Base-by-base conservation (phyloP, 176 grass and related monocot species). In the Poa annua region DNA sequence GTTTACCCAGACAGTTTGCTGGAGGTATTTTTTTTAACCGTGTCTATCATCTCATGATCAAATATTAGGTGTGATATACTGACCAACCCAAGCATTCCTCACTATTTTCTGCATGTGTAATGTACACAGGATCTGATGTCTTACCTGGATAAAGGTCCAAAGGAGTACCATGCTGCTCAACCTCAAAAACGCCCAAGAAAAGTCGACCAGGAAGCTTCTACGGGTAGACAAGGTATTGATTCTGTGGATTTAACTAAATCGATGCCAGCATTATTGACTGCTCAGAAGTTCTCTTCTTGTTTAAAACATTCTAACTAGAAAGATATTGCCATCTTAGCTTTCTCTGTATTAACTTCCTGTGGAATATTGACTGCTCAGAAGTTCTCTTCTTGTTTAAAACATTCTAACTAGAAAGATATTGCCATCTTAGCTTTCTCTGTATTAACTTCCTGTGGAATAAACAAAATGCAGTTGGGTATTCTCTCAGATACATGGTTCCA, bases 141-240 rank as follows among this genome's bases (percentile, higher is more conserved):
- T 59, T 96, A 92, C 84, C 71, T 99, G 29, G 93, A 99, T 39
- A 99, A 96, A 92, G 93, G 97, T 80, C 93, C 93, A 25, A 99
- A 94, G 78, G 97, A 96, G 69, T 78, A 96, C 22, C 89, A 96
- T 85, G 77, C 85, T 79, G 77, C 89, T 73, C 91, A 94, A 83
- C 93, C 93, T 79, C 97, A 93, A 36, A 99, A 99, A 79, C 93
- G 91, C 34, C 93, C 91, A 68, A 99, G 97, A 81, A 89, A 97
- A 82, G 65, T 94, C 88, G 84, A 89, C 33, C 89, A 86, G 35
- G 85, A 92, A 84, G 38, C 77, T 90, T 71, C 63, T 36, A 39
- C 79, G 5, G 39, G n/a, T 71, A 91, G 79, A 77, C 83, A 85
- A 81, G 96, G 93, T 90, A 81, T 61, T 45, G 11, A 7, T 47